Percentiles rank a stretch among this genome's conserved stretches.
Evolutionary conservation across 2,329 filamentous ascomycete genomes (phyloP).

Genomic region (Lasiodiplodia gonubiensis): DNA sequence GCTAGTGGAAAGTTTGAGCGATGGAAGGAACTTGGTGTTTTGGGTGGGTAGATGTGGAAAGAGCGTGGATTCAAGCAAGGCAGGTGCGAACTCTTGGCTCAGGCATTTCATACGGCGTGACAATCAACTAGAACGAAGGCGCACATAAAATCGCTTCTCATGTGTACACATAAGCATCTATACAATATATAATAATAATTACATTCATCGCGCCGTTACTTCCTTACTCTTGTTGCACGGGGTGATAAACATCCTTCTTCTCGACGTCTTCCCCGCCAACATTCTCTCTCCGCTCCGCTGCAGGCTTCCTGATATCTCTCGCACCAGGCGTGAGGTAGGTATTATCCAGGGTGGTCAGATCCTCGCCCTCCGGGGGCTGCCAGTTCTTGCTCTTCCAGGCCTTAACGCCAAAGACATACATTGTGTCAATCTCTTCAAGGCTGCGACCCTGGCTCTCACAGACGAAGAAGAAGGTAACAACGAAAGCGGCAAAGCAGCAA

Average conservation of each 20-base stretch:
- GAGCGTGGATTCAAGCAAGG: no score
- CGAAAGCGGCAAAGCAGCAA: slow-evolving; percentile 41
- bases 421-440: slow-evolving; percentile 53
- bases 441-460: slow-evolving; percentile 45
- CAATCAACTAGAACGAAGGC: no score
- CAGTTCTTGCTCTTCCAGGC: slow-evolving; percentile 65
- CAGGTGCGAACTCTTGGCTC: no score
- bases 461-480: slow-evolving; percentile 49
- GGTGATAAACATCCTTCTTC: slow-evolving; percentile 18
- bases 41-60: no score
- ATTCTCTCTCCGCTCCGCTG: slow-evolving; percentile 3
- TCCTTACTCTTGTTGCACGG: neutral
- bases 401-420: slow-evolving; percentile 66
- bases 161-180: no score
- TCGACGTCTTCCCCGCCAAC: neutral
- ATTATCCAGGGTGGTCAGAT: slow-evolving; percentile 41
- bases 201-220: neutral
- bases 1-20: no score
- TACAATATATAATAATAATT: neutral
- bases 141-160: no score
- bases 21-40: no score
- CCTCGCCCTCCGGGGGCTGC: slow-evolving; percentile 45
- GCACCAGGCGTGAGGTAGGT: slow-evolving; percentile 44
- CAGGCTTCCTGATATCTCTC: slow-evolving; percentile 41
- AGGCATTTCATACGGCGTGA: no score